These are phyloP conservation scores for Posidonia oceanica DNA, from an alignment of 116 monocot genomes.

Conservation along the genomic window DNA sequence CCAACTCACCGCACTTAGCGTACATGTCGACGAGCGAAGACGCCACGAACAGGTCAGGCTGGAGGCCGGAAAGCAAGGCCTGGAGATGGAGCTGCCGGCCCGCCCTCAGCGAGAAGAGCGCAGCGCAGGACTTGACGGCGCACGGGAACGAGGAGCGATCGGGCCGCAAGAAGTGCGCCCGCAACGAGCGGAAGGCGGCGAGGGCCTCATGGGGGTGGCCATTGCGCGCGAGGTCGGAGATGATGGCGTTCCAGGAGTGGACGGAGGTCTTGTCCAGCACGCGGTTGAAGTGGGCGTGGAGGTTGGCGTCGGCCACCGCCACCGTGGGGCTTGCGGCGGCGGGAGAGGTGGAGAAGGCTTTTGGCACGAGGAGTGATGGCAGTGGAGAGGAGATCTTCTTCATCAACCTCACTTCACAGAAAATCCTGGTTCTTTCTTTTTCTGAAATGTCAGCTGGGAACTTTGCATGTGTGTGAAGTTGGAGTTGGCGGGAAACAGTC, in stretches of 20 bases:
- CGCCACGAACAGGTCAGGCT: constrained; percentile 54
- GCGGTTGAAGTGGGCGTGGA: constrained; percentile 42
- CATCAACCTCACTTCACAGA: background rate
- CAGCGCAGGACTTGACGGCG: constrained; percentile 48
- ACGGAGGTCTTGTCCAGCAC: constrained; percentile 34
- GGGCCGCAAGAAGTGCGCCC: constrained; percentile 27
- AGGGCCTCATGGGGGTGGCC: constrained; percentile 40
- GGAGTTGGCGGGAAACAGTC: too few relatives aligned
- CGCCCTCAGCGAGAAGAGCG: constrained; percentile 15
- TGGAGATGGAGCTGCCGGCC: constrained; percentile 77
- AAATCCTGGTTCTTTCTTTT: too few relatives aligned
- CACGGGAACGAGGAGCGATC: constrained; percentile 59
- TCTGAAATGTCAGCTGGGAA: too few relatives aligned
- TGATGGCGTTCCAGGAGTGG: constrained; percentile 62
- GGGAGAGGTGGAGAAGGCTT: background rate
- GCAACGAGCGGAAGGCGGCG: constrained; percentile 42
- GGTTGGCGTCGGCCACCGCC: constrained; percentile 1
- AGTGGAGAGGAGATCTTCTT: background rate
- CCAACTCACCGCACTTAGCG: constrained; percentile 31
- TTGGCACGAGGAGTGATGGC: background rate
- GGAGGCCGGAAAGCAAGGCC: constrained; percentile 41
- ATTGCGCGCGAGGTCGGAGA: constrained; percentile 57
- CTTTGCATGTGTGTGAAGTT: too few relatives aligned
- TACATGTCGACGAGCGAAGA: constrained; percentile 80
- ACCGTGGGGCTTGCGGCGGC: background rate